Evolutionary conservation across 306 rosid genomes (phyloP).

Genomic region (Glycyrrhiza uralensis): DNA sequence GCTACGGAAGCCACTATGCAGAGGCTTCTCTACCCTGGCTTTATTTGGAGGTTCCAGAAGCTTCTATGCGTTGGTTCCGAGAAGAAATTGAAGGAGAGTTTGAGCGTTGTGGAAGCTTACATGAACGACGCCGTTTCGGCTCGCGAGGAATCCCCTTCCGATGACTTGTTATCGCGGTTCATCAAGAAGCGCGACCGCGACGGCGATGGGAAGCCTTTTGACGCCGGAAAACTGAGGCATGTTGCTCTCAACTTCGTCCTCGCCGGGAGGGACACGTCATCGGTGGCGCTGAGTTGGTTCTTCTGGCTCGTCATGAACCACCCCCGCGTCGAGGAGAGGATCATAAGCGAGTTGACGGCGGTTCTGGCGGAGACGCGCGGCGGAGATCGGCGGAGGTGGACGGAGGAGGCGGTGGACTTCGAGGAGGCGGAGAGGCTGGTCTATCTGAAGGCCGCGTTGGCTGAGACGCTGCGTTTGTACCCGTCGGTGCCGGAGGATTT

Average conservation of each 20-base stretch:
- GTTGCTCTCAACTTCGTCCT: conserved; percentile 89
- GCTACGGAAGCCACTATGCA: conserved; percentile 85
- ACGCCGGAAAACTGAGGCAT: conserved; percentile 45
- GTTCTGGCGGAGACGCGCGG: conserved; percentile 67
- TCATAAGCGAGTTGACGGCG: conserved; percentile 45
- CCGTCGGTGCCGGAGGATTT: conserved; percentile 91
- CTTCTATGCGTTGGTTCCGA: conserved; percentile 53
- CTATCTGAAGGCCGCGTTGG: conserved; percentile 73
- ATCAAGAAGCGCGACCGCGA: conserved; percentile 60
- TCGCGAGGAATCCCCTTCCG: conserved; percentile 63
- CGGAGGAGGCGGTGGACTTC: conserved; percentile 64
- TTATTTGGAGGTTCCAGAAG: conserved; percentile 66
- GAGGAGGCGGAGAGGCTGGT: conserved; percentile 76
- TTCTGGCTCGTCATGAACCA: conserved; percentile 84
- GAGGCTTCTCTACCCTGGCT: conserved; percentile 69
- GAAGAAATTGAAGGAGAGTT: conserved; percentile 44
- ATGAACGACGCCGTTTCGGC: conserved; percentile 71
- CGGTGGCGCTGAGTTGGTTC: conserved; percentile 95
- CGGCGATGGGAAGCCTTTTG: conserved; percentile 46
- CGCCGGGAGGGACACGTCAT: conserved; percentile 96
- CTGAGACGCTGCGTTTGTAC: conserved; percentile 79
- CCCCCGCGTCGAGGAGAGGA: conserved; percentile 57
- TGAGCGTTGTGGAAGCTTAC: conserved; percentile 58
- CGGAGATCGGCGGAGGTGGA: conserved; percentile 38
- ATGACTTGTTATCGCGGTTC: conserved; percentile 77